A percentile compares a stretch with the other conserved stretches of the same genome.
These are phyloP conservation scores for Euphorbia peplus DNA, from an alignment of 345 rosid species.

Conservation along the genomic window DNA sequence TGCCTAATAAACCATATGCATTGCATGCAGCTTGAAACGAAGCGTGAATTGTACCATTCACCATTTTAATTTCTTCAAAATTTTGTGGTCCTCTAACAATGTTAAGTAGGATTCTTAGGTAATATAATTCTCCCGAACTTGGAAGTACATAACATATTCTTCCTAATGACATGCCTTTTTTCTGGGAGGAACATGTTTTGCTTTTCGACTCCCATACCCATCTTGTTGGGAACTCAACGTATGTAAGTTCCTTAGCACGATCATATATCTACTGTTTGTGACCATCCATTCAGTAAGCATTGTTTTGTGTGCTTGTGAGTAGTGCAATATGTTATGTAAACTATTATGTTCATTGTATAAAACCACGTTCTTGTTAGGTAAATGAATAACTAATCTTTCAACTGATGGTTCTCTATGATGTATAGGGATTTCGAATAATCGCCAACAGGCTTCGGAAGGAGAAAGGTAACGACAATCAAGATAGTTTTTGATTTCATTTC, in stretches of 20 bases:
- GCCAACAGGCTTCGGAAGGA: not conserved
- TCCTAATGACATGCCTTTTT: not conserved
- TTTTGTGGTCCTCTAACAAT: not conserved
- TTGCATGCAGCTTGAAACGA: not conserved
- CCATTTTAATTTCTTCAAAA: not conserved
- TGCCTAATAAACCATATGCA: not conserved
- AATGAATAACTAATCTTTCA: not conserved
- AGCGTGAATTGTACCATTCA: accelerated
- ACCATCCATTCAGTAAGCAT: not conserved
- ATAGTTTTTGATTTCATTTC: too few species aligned
- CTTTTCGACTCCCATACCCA: not conserved
- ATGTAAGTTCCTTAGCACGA: not conserved
- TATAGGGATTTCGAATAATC: not conserved
- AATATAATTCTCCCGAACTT: not conserved
- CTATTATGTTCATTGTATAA: not conserved
- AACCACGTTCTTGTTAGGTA: not conserved
- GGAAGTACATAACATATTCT: not conserved
- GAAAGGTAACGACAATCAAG: too few species aligned
- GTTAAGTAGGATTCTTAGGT: not conserved
- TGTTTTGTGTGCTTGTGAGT: not conserved
- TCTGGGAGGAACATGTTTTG: not conserved
- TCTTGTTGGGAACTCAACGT: not conserved
- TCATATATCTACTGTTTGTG: not conserved
- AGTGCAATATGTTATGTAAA: not conserved
- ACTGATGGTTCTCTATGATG: not conserved